Base-by-base conservation (phyloP, 352 stramenopile genomes). In the Globisporangium cederbergense region DNA sequence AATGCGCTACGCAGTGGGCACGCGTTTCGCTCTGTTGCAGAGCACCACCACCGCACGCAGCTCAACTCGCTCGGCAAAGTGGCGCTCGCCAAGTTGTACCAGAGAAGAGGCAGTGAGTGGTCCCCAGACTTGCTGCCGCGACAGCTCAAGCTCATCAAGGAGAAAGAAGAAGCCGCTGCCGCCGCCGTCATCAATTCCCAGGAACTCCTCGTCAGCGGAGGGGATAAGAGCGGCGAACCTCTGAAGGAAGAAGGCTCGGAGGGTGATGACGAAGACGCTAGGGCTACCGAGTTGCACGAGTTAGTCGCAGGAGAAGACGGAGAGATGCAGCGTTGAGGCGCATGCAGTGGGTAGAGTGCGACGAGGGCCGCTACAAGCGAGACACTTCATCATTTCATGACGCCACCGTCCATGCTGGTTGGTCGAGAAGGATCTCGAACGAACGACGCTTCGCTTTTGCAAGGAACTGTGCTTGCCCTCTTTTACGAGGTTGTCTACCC, bases 61-160 rank as follows among this genome's bases (percentile, higher is more conserved):
- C 74, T 90, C 25, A 77, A 74, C 58, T 80, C 78, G 52, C 60
- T 93, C 3, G 70, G 79, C 28, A 83, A 67, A 38, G 81, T 93
- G 20, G 84, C 80, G 9, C 76, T 93, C 67, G 84, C 84, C 28
- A 88, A 89, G 52, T 71, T 90, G 20, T 79, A 76, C 22, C 71
- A 72, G 36, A 79, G 84, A 18, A 76, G 80, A 36, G 69, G 79
- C 25, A 93, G 84, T 61, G 82, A 91, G 60, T 93, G 84, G 84
- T 78, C 82, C 13, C 84, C 84, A 1, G 82, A 90, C 22, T 40
- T 91, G 47, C 63, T 93, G 1, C 79, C 81, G 1, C 83, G 83
- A 6, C 74, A 88, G 58, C 71, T 91, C 43, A 76, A 88, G 45
- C 67, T 80, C 50, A 75, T 91, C 28, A 77, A 75, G 11, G 78